Percentiles rank a stretch among this genome's conserved stretches.
These are phyloP conservation scores for Thalassiosira profunda DNA, from an alignment of 108 stramenopile genomes.

Conservation along the genomic window DNA sequence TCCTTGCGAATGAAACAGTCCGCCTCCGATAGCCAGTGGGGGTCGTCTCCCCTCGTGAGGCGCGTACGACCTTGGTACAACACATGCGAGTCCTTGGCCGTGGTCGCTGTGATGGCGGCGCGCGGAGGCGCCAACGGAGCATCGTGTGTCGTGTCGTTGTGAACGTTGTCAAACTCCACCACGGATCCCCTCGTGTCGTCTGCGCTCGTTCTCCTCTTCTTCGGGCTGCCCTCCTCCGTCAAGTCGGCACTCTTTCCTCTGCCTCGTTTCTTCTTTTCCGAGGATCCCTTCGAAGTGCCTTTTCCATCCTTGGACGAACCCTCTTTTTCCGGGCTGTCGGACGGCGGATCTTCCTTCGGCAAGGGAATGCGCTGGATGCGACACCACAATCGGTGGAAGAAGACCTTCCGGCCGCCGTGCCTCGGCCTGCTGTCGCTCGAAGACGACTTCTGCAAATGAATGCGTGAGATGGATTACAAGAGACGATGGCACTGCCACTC, in stretches of 20 bases:
- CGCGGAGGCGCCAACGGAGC: neutral
- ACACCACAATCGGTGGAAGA: constrained; percentile 92
- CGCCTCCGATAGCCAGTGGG: constrained; percentile 82
- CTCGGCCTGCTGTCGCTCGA: constrained; percentile 84
- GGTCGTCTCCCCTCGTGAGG: constrained; percentile 78
- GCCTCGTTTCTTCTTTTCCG: neutral
- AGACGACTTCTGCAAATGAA: neutral
- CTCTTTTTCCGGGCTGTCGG: constrained; percentile 49
- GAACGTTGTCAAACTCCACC: constrained; percentile 2
- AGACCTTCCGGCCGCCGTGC: constrained; percentile 91
- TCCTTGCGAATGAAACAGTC: constrained; percentile 83
- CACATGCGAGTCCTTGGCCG: neutral
- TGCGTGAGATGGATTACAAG: neutral
- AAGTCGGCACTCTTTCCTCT: no score
- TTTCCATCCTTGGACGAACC: neutral
- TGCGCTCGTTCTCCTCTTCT: neutral
- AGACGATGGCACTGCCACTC: neutral
- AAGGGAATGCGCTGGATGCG: constrained; percentile 81
- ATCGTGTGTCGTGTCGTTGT: neutral
- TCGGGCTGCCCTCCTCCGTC: neutral
- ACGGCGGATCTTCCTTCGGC: constrained; percentile 35
- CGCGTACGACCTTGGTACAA: constrained; percentile 64
- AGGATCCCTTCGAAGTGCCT: neutral
- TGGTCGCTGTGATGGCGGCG: neutral
- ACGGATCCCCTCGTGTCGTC: neutral